Conservation (phyloP, 192 early-diverging fungal species). For the Coemansia sp. region DNA sequence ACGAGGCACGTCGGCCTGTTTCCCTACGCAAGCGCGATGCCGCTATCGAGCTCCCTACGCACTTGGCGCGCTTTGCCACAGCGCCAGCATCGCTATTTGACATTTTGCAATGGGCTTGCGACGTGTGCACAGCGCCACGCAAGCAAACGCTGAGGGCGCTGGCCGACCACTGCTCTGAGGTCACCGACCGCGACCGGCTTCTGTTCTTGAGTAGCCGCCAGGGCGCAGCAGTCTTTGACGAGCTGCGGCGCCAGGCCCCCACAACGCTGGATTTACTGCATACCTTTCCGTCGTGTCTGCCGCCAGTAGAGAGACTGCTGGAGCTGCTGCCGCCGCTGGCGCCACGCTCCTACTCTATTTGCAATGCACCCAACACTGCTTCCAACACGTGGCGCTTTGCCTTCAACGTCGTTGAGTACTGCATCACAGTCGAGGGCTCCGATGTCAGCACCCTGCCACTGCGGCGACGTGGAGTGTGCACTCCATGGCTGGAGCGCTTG, state of each 20-base stretch:
- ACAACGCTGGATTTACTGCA: slow-evolving; percentile 77
- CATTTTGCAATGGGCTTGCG: slow-evolving; percentile 72
- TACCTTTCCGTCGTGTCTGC: slow-evolving; percentile 74
- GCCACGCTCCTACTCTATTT: slow-evolving; percentile 88
- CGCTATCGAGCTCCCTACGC: slow-evolving; percentile 38
- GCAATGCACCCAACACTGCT: slow-evolving; percentile 63
- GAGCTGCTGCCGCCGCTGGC: slow-evolving; percentile 74
- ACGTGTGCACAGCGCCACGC: slow-evolving; percentile 69
- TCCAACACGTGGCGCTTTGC: slow-evolving; percentile 62
- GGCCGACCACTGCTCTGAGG: slow-evolving; percentile 73
- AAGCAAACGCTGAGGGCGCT: slow-evolving; percentile 81
- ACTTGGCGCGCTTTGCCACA: slow-evolving; percentile 19
- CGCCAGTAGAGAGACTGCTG: slow-evolving; percentile 65
- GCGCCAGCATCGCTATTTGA: slow-evolving; percentile 55
- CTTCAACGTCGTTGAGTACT: slow-evolving; percentile 84
- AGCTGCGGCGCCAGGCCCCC: slow-evolving; percentile 65
- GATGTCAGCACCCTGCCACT: background rate
- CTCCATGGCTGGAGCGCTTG: slow-evolving; percentile 76
- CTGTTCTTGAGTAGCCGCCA: slow-evolving; percentile 79
- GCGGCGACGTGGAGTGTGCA: slow-evolving; percentile 69
- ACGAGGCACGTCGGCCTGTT: slow-evolving; percentile 18
- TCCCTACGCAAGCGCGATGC: slow-evolving; percentile 32
- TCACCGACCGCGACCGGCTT: slow-evolving; percentile 70
- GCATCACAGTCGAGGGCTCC: slow-evolving; percentile 35
- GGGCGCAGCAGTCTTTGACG: slow-evolving; percentile 64